Conservation (phyloP, 164 flowering plant species). For the Magnolia officinalis region DNA sequence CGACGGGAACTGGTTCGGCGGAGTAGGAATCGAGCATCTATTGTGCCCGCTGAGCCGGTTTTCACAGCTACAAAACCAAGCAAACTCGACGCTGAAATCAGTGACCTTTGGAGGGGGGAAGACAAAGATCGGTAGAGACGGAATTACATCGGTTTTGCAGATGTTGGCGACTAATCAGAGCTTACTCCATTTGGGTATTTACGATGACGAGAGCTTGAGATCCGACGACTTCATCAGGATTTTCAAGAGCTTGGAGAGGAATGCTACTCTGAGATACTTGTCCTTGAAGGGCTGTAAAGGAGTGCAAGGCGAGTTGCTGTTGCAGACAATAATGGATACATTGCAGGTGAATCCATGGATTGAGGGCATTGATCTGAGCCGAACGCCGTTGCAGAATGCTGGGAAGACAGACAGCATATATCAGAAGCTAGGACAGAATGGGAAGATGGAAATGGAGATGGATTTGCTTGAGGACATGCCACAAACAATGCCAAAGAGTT, state of each 20-base stretch:
- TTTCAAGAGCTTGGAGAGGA: conserved; percentile 70
- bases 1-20: conserved; percentile 73
- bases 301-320: conserved; percentile 60
- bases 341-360: conserved; percentile 89
- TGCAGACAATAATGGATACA: conserved; percentile 65
- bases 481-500: conserved; percentile 59
- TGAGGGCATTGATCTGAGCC: conserved; percentile 71
- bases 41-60: conserved; percentile 86
- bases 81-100: conserved; percentile 64
- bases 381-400: conserved; percentile 66
- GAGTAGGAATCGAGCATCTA: conserved; percentile 79
- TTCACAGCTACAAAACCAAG: conserved; percentile 72
- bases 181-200: conserved; percentile 53
- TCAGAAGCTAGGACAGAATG: conserved; percentile 73
- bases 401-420: conserved; percentile 61
- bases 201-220: conserved; percentile 62
- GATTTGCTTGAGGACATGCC: conserved; percentile 84
- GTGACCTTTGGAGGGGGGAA: conserved; percentile 71
- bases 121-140: conserved; percentile 69
- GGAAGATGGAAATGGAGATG: conserved; percentile 42
- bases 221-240: conserved; percentile 60
- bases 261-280: conserved; percentile 59
- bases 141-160: conserved; percentile 60
- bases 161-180: conserved; percentile 73
- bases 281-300: conserved; percentile 85